Conservation (phyloP, 495 filamentous ascomycete genomes). For the Penicillium flavigenum region DNA sequence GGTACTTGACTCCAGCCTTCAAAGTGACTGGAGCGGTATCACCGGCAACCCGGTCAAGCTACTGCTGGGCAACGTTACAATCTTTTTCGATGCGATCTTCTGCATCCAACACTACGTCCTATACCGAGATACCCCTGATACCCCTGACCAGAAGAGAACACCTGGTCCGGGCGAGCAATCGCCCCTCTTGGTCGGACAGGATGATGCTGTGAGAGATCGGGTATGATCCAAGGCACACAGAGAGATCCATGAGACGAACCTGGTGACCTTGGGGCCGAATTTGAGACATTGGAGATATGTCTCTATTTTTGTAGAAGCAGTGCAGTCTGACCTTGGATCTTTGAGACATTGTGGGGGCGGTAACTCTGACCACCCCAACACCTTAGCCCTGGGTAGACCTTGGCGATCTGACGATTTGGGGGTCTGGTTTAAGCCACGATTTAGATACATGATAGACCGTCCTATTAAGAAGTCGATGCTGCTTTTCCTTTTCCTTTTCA, state of each 20-base stretch:
- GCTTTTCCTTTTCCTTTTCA: background rate
- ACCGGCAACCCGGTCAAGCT: constrained; percentile 92
- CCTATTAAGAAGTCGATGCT: background rate
- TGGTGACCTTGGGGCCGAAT: constrained; percentile 12
- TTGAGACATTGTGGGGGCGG: constrained; percentile 20
- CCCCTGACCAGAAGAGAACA: constrained; percentile 20
- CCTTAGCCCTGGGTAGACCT: background rate
- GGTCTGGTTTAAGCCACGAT: constrained; percentile 1
- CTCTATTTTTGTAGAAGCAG: constrained; percentile 20
- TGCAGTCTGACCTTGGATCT: constrained; percentile 2
- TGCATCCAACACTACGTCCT: constrained; percentile 83
- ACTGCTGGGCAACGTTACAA: constrained; percentile 74
- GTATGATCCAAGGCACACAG: background rate
- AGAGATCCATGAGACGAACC: background rate
- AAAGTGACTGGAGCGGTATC: constrained; percentile 84
- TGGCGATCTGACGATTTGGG: background rate
- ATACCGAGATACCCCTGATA: constrained; percentile 49
- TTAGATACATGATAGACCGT: constrained; percentile 1
- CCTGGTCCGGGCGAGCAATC: constrained; percentile 22
- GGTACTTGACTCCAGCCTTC: constrained; percentile 77
- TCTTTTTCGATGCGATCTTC: constrained; percentile 85
- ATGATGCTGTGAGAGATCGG: constrained; percentile 2
- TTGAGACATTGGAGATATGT: constrained; percentile 18
- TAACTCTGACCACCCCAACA: background rate
- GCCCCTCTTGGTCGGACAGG: constrained; percentile 31